These are phyloP conservation scores for Vigna mungo DNA, from an alignment of 306 rosid genomes.

Conservation along the genomic window DNA sequence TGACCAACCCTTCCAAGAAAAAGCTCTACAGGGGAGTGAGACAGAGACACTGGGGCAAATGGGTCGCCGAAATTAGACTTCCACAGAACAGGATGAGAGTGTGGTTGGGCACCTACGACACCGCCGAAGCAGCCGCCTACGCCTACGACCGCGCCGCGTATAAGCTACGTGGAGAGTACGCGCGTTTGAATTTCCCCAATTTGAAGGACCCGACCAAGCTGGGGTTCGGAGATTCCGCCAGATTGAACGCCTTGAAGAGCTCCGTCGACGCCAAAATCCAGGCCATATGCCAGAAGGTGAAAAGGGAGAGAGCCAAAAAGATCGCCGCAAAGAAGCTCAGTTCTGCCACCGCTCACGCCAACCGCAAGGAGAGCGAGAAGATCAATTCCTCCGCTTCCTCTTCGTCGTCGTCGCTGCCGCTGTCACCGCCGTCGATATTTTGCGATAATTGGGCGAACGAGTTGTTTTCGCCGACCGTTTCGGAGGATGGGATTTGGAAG, in stretches of 20 bases:
- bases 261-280: constrained; percentile 89
- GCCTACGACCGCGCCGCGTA: constrained; percentile 98
- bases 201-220: constrained; percentile 68
- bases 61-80: constrained; percentile 97
- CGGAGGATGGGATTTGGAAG: constrained; percentile 73
- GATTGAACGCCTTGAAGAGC: constrained; percentile 66
- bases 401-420: constrained; percentile 46
- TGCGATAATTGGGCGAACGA: constrained; percentile 53
- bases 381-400: constrained; percentile 26
- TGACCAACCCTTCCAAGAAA: constrained; percentile 55
- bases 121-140: constrained; percentile 94
- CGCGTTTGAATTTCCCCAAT: constrained; percentile 91
- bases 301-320: constrained; percentile 73
- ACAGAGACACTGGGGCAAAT: constrained; percentile 99
- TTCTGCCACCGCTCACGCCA: not conserved
- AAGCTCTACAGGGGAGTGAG: constrained; percentile 97
- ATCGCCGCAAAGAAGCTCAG: constrained; percentile 48
- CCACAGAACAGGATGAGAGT: constrained; percentile 98
- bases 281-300: constrained; percentile 87
- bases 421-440: constrained; percentile 38
- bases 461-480: constrained; percentile 47
- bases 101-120: constrained; percentile 94
- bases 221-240: constrained; percentile 65
- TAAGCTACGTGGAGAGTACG: constrained; percentile 94
- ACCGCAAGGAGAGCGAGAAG: not conserved